Base-by-base conservation (phyloP, 306 rosid genomes). In the Cicer yamashitae region DNA sequence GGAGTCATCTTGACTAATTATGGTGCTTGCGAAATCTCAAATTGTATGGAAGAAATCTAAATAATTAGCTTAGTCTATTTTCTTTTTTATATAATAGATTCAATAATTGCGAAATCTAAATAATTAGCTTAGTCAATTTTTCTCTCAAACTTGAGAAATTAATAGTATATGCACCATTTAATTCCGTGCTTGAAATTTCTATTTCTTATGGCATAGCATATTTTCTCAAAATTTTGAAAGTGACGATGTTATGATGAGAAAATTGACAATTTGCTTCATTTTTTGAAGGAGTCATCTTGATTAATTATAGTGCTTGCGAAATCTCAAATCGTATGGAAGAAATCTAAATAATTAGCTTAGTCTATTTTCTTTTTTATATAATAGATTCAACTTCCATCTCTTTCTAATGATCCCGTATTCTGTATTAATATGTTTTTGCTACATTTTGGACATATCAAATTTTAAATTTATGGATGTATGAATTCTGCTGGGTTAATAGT, bases 141-240 rank as follows among this genome's bases (percentile, higher is more conserved):
- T 67, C 56, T 39, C 4, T 15, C 61, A 56, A 25, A 41, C 50
- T 39, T 48, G 50, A 30, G 13, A 74, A 59, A 58, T 39, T 10
- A 56, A 14, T 58, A 8, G 13, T 54, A 30, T 59, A 43, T 12
- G 18, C 44, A 0, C 17, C 58, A 7, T 40, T 39, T 39, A 37
- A 34, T 22, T 74, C 18, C 22, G 6, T 45, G 43, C 34, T 53
- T 67, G 65, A 80, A 48, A 59, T 39, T 56, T 39, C 47, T 20
- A 59, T 56, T 67, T 66, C 70, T 46, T 7, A 63, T 61, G 30
- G 8, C 12, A 38, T 77, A 20, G 5, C 10, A 25, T 20, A 41
- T 64, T 71, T 62, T 10, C 37, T 71, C 51, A 51, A 53, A 43
- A 39, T n/a, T 51, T 72, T 63, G 56, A 64, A 71, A 54, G 62